Base-by-base conservation (phyloP, 2,329 filamentous ascomycete species). In the Colletotrichum chrysophilum region DNA sequence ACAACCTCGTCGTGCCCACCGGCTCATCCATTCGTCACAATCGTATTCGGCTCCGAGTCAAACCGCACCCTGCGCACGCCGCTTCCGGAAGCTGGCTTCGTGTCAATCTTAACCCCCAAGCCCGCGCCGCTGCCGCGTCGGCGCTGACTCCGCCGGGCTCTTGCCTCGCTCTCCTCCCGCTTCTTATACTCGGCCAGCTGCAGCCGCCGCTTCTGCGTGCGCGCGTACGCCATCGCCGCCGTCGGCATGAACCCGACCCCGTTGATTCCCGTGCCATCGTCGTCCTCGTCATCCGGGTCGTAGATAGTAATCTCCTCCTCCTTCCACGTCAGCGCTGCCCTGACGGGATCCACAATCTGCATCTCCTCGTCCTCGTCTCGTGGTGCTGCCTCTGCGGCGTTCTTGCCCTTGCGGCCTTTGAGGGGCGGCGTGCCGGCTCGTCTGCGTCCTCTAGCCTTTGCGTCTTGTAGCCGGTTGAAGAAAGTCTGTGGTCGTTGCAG, bases 241-340 rank as follows among this genome's bases (percentile, higher is more conserved):
- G 91, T 93, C 3, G 92, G 92, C 79, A 88, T 91, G 84, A 93
- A 94, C 1, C 92, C 92, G 75, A 94, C 91, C 7, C 92, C 92
- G 80, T 94, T 93, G 79, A 94, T 91, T 26, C 92, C 92, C 5
- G 89, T 90, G 66, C 92, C 92, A 79, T 94, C 92, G 79, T 94
- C 92, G 77, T 94, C 92, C 77, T 90, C 88, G 80, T 93, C 92
- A 55, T 91, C 86, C 1, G 91, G 90, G 78, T 93, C 90, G 81
- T 93, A 92, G 32, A 93, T 87, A 3, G 92, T 93, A 76, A 94
- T 93, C 80, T 93, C 92, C 78, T 93, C 89, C 77, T 93, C 91
- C 79, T 91, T 91, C 92, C 92, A 94, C 3, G 92, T 93, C 68
- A 93, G 85, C 4, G 91, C 88, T 8, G 91, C 91, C 43, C 91